Percentiles rank a stretch among this genome's conserved stretches.
Evolutionary conservation across 495 filamentous ascomycete genomes (phyloP).

Genomic region (Hypomontagnella submonticulosa): DNA sequence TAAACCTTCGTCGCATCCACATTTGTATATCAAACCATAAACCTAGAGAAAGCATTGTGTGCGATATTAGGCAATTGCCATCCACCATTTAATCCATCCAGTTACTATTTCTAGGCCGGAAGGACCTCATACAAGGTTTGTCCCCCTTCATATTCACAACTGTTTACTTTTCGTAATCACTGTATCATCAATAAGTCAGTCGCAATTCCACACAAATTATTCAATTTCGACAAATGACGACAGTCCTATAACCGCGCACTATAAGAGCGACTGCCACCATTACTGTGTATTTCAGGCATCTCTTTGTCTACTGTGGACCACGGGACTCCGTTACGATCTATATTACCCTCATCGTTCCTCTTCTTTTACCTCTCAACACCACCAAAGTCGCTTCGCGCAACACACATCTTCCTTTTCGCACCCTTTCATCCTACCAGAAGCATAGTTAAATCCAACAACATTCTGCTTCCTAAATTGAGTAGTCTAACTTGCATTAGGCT

Average conservation of each 20-base stretch:
- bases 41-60: too few species aligned
- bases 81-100: too few species aligned
- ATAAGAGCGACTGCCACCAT: slow-evolving; percentile 2
- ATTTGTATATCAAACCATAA: too few species aligned
- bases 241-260: slow-evolving; percentile 16
- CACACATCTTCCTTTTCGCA: neutral
- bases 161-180: too few species aligned
- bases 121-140: too few species aligned
- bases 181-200: too few species aligned
- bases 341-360: neutral
- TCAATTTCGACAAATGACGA: slow-evolving; percentile 6
- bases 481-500: slow-evolving; percentile 28
- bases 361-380: neutral
- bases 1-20: too few species aligned
- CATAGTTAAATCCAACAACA: neutral
- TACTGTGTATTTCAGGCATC: neutral
- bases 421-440: neutral
- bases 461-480: slow-evolving; percentile 28
- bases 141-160: too few species aligned
- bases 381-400: neutral
- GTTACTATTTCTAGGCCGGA: too few species aligned
- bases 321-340: slow-evolving; percentile 1
- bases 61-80: too few species aligned
- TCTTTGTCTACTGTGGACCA: slow-evolving; percentile 23
- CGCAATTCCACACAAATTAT: neutral